Conservation (phyloP, 2,329 filamentous ascomycete genomes). For the Phaeosphaeriaceae sp. region DNA sequence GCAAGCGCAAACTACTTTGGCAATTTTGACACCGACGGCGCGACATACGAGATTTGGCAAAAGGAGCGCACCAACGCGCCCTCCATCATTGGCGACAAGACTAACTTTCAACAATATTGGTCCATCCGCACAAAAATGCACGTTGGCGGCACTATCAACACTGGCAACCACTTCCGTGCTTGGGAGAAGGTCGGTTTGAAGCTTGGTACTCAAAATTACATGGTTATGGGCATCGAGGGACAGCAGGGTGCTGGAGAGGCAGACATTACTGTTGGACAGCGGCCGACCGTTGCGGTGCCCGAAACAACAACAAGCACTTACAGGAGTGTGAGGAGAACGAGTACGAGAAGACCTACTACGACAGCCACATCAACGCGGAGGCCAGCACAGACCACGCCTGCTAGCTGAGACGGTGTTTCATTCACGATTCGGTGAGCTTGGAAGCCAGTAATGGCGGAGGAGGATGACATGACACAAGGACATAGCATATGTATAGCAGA, state of each 20-base stretch:
- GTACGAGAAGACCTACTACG: neutral
- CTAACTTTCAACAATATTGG: slow-evolving; percentile 3
- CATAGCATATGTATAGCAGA: no score
- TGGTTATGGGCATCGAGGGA: slow-evolving; percentile 11
- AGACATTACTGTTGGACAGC: slow-evolving; percentile 2
- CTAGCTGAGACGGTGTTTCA: neutral
- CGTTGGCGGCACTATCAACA: slow-evolving; percentile 1
- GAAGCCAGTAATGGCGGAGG: no score
- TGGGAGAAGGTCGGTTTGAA: slow-evolving; percentile 1
- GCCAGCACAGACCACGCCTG: neutral
- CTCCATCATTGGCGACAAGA: slow-evolving; percentile 1
- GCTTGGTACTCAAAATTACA: slow-evolving; percentile 6
- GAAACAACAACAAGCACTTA: slow-evolving; percentile 1
- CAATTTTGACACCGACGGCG: neutral
- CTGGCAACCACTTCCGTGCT: slow-evolving; percentile 3
- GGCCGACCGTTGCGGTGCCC: neutral
- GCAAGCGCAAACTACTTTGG: slow-evolving; percentile 1
- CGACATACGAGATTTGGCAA: slow-evolving; percentile 5
- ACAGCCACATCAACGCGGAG: neutral
- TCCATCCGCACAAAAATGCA: slow-evolving; percentile 5
- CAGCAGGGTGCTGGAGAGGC: slow-evolving; percentile 8
- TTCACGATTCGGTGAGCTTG: no score
- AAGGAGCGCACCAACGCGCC: slow-evolving; percentile 3
- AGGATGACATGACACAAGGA: no score
- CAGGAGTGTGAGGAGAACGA: neutral